Evolutionary conservation across 2,329 filamentous ascomycete genomes (phyloP), one percentile per base, ranked within the genome.

Genomic region (Colletotrichum liaoningense): DNA sequence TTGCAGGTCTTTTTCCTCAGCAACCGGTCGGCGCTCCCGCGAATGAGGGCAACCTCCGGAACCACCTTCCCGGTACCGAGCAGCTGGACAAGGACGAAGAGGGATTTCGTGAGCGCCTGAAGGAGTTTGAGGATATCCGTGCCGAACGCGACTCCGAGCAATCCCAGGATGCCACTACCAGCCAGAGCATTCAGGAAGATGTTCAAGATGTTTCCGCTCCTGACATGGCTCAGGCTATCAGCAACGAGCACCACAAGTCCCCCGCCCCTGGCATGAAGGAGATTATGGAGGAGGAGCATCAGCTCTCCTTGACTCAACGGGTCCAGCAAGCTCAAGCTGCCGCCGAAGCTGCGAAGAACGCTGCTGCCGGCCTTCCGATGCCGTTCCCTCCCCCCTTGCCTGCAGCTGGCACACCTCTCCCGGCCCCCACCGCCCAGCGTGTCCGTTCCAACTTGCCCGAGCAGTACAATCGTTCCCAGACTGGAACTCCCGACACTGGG

Each of bases 341-440:
- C 52, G 85, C 84, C 7, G 82, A 82, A 5, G 79, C 78, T 11
- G 78, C 77, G 30, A 87, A 91, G 66, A 89, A 89, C 16, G 86
- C 87, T 8, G 85, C 86, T 75, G 83, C 85, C 28, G 93, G 91
- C 33, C 88, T 97, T 79, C 94, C 95, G n/a, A 92, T 94, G 87
- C 93, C 93, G 5, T 93, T 93, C 80, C 90, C 90, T 24, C 90
- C 89, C 3, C 93, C 93, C 57, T 92, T 93, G 12, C 90, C 93
- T 12, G 91, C 92, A 66, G 94, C 94, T 2, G 90, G 90, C 26
- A 97, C 95, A 2, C 95, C 95, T 54, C 88, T 98, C 46, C 95
- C 95, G 4, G 95, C 96, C 0, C 96, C 95, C 14, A 95, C 94
- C 56, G 95, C 95, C 11, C 95, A 98, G 84, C 92, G 95, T 63